These are phyloP conservation scores for Ascochyta koolunga DNA, from an alignment of 2,329 filamentous ascomycete species.

Conservation along the genomic window DNA sequence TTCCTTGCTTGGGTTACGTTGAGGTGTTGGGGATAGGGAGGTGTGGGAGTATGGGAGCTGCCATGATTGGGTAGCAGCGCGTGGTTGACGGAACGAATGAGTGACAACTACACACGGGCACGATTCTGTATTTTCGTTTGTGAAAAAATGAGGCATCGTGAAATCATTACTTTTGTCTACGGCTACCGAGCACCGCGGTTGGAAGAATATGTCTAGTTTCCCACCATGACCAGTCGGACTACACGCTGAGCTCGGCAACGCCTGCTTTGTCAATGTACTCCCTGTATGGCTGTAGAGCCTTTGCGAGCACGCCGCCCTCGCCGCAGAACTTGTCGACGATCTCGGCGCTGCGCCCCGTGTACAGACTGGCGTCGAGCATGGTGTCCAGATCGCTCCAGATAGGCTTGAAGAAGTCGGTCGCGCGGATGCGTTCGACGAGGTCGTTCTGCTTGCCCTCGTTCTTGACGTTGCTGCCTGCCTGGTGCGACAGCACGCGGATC, in stretches of 20 bases:
- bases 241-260: slow-evolving; percentile 43
- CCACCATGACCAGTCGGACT: not conserved
- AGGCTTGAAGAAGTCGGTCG: slow-evolving; percentile 73
- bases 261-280: slow-evolving; percentile 50
- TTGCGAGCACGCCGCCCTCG: slow-evolving; percentile 21
- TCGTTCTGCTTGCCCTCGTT: slow-evolving; percentile 78
- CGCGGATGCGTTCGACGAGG: slow-evolving; percentile 77
- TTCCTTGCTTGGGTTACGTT: no score
- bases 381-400: slow-evolving; percentile 72
- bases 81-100: no score
- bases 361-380: slow-evolving; percentile 68
- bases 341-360: slow-evolving; percentile 59
- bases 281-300: slow-evolving; percentile 58
- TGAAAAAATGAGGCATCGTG: no score
- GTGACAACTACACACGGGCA: no score
- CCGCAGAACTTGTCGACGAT: slow-evolving; percentile 35
- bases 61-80: no score
- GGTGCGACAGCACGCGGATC: slow-evolving; percentile 78
- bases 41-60: no score
- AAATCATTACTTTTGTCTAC: not conserved
- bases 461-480: slow-evolving; percentile 75
- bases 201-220: not conserved
- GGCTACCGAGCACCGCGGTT: not conserved
- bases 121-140: no score
- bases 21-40: no score